These are phyloP conservation scores for Holtermannia corniformis DNA, from an alignment of 768 basidiomycete species.

Conservation along the genomic window DNA sequence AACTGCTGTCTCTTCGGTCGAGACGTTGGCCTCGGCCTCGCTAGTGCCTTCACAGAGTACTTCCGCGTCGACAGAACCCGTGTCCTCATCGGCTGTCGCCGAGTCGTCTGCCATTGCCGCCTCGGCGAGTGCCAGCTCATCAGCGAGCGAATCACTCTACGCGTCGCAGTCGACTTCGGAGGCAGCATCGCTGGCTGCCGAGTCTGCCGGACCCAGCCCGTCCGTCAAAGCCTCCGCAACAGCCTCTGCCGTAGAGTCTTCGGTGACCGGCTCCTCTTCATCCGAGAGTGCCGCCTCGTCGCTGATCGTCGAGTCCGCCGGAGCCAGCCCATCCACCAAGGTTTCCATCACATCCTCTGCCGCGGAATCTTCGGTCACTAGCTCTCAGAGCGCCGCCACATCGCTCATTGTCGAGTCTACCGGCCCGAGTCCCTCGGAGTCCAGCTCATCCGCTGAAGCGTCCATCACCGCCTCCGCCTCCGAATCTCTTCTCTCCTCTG, in stretches of 20 bases:
- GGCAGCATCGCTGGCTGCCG: too few species aligned
- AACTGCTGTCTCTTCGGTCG: background rate
- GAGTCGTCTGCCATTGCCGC: background rate
- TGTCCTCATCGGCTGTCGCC: background rate
- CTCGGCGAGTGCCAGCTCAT: background rate
- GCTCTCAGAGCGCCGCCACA: too few species aligned
- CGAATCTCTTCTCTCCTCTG: background rate
- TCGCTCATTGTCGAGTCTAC: too few species aligned
- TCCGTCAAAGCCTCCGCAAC: background rate
- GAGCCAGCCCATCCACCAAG: too few species aligned
- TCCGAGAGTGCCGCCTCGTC: too few species aligned
- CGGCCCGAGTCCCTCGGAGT: too few species aligned
- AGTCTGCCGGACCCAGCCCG: too few species aligned
- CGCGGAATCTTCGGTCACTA: background rate
- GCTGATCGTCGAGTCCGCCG: too few species aligned
- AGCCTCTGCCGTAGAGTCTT: background rate
- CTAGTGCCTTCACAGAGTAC: background rate
- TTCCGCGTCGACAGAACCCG: background rate
- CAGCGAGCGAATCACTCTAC: too few species aligned
- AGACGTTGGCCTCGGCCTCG: background rate
- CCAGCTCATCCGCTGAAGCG: background rate
- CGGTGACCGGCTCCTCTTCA: conserved; percentile 1
- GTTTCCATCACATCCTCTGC: background rate
- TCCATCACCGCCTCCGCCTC: conserved; percentile 1
- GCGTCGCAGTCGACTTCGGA: too few species aligned